phyloP scores from a whole-genome alignment of 805 yeast genomes.

The Geotrichum ghanense region DNA sequence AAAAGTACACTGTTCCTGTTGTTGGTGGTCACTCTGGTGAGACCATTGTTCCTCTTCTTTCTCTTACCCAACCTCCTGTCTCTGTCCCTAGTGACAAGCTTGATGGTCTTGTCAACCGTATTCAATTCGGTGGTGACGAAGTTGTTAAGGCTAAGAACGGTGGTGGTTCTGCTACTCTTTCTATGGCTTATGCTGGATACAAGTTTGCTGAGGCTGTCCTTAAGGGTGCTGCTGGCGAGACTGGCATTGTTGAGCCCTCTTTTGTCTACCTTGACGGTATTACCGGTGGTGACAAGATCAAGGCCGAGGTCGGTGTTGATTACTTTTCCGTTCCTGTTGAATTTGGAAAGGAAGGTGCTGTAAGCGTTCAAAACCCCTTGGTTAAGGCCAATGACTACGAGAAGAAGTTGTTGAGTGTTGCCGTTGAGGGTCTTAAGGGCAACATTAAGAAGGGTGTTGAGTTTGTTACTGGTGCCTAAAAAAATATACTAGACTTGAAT shows the following conservation, averaged over 20 bases:
- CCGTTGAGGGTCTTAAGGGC: conserved; percentile 81
- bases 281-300: conserved; percentile 46
- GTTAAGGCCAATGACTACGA: conserved; percentile 68
- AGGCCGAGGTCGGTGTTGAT: conserved; percentile 61
- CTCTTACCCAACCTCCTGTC: conserved; percentile 29
- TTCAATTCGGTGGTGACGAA: conserved; percentile 95
- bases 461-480: conserved; percentile 38
- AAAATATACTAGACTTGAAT: not conserved
- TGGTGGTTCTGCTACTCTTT: conserved; percentile 86
- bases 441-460: conserved; percentile 91
- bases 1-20: conserved; percentile 51
- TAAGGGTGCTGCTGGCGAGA: conserved; percentile 30
- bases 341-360: conserved; percentile 59
- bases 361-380: conserved; percentile 46
- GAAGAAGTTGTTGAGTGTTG: conserved; percentile 68
- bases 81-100: conserved; percentile 27
- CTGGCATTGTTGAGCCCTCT: conserved; percentile 36
- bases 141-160: conserved; percentile 94
- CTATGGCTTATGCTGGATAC: conserved; percentile 93
- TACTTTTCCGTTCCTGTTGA: conserved; percentile 67
- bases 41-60: conserved; percentile 80
- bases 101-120: conserved; percentile 68
- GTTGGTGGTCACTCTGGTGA: conserved; percentile 95
- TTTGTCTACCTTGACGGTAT: conserved; percentile 30
- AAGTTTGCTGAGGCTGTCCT: conserved; percentile 55